Conservation (phyloP, 2,329 filamentous ascomycete species). For the Cercospora sp. region DNA sequence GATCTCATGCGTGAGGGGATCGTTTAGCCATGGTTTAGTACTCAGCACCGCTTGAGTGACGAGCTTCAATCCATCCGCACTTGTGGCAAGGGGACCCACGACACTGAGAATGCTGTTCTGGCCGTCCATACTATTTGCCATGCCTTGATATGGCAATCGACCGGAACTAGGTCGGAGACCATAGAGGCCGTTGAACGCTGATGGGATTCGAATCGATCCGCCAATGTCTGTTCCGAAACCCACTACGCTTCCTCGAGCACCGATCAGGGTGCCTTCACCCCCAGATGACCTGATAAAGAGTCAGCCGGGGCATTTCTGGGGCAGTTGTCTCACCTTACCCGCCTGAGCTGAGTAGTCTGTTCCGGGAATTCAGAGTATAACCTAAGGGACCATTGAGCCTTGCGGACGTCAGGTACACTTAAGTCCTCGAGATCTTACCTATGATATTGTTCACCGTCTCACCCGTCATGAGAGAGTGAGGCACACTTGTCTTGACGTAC, state of each 20-base stretch:
- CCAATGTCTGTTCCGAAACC: slow-evolving; percentile 60
- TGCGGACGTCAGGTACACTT: background rate
- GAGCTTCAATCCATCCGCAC: slow-evolving; percentile 56
- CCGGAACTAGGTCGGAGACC: slow-evolving; percentile 57
- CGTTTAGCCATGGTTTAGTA: slow-evolving; percentile 64
- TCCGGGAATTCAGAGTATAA: slow-evolving; percentile 59
- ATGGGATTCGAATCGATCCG: slow-evolving; percentile 59
- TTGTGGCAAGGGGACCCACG: slow-evolving; percentile 63
- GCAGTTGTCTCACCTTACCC: slow-evolving; percentile 38
- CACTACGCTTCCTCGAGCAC: slow-evolving; percentile 54
- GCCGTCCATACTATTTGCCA: slow-evolving; percentile 64
- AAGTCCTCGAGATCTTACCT: slow-evolving; percentile 32
- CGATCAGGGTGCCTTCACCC: slow-evolving; percentile 59
- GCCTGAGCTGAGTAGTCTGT: slow-evolving; percentile 55
- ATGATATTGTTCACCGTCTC: slow-evolving; percentile 65
- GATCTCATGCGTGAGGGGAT: slow-evolving; percentile 65
- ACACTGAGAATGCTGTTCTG: slow-evolving; percentile 64
- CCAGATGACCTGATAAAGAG: slow-evolving; percentile 50
- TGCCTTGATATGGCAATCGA: slow-evolving; percentile 51
- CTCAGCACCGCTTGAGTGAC: slow-evolving; percentile 58
- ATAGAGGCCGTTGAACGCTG: slow-evolving; percentile 61
- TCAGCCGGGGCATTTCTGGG: background rate
- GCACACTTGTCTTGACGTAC: slow-evolving; percentile 59
- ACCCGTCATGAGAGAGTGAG: slow-evolving; percentile 58
- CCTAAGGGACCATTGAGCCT: background rate